Base-by-base conservation (phyloP, 148 eudicot genomes). In the Linanthus parryae region DNA sequence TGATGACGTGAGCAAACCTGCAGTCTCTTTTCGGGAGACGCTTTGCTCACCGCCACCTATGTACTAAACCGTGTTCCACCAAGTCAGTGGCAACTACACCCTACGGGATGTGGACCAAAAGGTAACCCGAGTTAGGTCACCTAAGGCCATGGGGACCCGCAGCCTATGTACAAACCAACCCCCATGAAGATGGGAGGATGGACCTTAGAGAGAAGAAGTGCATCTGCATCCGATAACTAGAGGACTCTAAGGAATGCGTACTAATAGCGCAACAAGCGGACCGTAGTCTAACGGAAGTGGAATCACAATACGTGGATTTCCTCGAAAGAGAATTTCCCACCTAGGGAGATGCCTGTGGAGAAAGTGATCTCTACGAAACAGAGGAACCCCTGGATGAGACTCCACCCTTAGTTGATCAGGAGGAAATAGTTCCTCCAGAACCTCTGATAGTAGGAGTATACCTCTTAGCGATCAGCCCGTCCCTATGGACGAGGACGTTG, bases 111-210 rank as follows among this genome's bases (percentile, higher is more conserved):
- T 39, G 47, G 47, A 38, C 11, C 13, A 47, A 47, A 8, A 54
- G 43, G 11, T 38, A 38, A 38, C 30, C 45, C 47, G 7, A 15
- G 0, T 24, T 40, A 20, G 7, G 33, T 23, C 13, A 13, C 26
- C 13, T 39, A 2, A 3, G 33, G n/a, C 59, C 47, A 13, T 39
- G 59, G 59, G 34, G 43, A 14, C 40, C 33, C 3, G 13, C 59
- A 23, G 12, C 34, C n/a, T 54, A 54, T 25, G 35, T 54, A 3
- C 22, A 40, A 9, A 16, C 38, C n/a, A 7, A 31, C 8, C 25
- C 33, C 9, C 11, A 40, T 16, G 25, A 54, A 16, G 19, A 13
- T 39, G 34, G 47, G 24, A 54, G 40, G 35, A 16, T 54, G 9
- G 58, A 44, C 12, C 45, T 44, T 1, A 54, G 15, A 24, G 18